Percentiles rank a stretch among this genome's conserved stretches.
These are phyloP conservation scores for Collariella sp. DNA, from an alignment of 495 filamentous ascomycete species.

Conservation along the genomic window DNA sequence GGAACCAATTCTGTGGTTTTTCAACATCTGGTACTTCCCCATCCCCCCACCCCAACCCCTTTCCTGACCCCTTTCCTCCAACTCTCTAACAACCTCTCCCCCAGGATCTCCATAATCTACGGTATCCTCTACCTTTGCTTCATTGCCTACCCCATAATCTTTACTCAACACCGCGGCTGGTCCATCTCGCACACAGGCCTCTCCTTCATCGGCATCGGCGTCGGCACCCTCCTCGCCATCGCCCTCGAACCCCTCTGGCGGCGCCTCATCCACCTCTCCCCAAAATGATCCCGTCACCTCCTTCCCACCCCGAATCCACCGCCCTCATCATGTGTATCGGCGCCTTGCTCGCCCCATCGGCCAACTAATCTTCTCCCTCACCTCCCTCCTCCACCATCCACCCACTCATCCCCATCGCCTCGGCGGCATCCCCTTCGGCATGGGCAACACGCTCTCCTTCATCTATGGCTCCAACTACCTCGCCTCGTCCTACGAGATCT, in stretches of 20 bases:
- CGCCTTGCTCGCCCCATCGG: conserved; percentile 56
- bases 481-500: conserved; percentile 67
- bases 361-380: conserved; percentile 76
- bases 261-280: conserved; percentile 59
- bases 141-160: conserved; percentile 75
- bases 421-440: conserved; percentile 72
- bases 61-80: neutral
- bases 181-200: conserved; percentile 62
- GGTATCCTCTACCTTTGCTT: conserved; percentile 82
- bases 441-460: conserved; percentile 68
- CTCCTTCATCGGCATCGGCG: conserved; percentile 70
- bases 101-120: conserved; percentile 47
- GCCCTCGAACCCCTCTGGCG: conserved; percentile 61
- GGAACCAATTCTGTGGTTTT: conserved; percentile 82
- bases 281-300: conserved; percentile 57
- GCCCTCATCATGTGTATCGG: conserved; percentile 64
- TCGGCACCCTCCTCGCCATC: conserved; percentile 63
- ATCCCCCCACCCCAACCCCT: neutral
- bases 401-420: conserved; percentile 64
- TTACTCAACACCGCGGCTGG: conserved; percentile 65
- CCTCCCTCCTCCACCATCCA: conserved; percentile 65
- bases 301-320: conserved; percentile 64
- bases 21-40: conserved; percentile 51
- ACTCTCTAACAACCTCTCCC: neutral
- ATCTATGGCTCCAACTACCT: conserved; percentile 76